Percentiles rank a stretch among this genome's conserved stretches.
Evolutionary conservation across 2,329 filamentous ascomycete species (phyloP).

Genomic region (Aspergillus ochraceus): DNA sequence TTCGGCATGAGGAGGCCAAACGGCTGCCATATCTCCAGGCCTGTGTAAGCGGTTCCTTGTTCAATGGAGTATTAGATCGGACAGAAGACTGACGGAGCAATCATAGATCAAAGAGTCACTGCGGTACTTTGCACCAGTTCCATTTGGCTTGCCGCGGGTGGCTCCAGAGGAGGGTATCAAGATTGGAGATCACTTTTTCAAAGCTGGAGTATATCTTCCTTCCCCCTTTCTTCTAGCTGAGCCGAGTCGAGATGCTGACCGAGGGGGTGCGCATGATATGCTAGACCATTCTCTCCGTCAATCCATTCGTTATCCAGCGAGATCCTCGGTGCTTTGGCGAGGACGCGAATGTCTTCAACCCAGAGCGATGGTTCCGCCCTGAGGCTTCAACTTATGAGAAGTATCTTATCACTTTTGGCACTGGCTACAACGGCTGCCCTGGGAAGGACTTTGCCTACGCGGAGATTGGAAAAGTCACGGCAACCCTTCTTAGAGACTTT

Average conservation of each 20-base stretch:
- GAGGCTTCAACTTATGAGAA: not conserved
- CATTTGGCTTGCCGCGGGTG: slow-evolving; percentile 31
- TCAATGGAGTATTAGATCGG: not conserved
- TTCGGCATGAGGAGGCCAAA: slow-evolving; percentile 28
- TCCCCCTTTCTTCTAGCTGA: not conserved
- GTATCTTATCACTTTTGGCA: not conserved
- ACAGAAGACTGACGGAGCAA: not conserved
- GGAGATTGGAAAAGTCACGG: not conserved
- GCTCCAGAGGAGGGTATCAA: slow-evolving; percentile 32
- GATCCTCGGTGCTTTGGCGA: slow-evolving; percentile 21
- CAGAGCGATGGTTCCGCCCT: slow-evolving; percentile 24
- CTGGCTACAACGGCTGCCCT: not conserved
- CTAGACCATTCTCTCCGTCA: slow-evolving; percentile 30
- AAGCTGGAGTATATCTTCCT: slow-evolving; percentile 21
- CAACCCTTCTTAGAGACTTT: not conserved
- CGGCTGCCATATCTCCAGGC: slow-evolving; percentile 38
- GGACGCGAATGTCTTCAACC: slow-evolving; percentile 25
- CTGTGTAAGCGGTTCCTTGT: slow-evolving; percentile 22
- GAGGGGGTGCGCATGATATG: no score
- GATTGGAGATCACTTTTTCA: slow-evolving; percentile 30
- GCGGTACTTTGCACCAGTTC: slow-evolving; percentile 34
- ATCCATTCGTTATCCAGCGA: slow-evolving; percentile 31
- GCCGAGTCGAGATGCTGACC: no score
- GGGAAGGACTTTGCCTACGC: not conserved
- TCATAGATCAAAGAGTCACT: slow-evolving; percentile 39